These are phyloP conservation scores for Podospora pseudopauciseta DNA, from an alignment of 495 filamentous ascomycete species.

Conservation along the genomic window DNA sequence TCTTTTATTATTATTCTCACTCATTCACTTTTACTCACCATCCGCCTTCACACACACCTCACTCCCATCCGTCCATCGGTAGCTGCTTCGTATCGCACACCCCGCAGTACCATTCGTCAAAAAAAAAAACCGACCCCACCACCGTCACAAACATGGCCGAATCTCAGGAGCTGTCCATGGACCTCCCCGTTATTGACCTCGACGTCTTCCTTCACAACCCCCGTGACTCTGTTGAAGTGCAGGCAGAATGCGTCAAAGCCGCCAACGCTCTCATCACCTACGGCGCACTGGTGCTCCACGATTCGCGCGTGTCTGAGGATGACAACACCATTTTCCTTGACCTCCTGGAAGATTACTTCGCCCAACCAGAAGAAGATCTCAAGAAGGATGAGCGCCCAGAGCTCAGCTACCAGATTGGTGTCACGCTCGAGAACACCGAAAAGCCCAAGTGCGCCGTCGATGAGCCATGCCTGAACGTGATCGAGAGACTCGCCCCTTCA, in stretches of 20 bases:
- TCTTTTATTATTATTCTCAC: not conserved
- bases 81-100: too few relatives aligned
- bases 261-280: constrained; percentile 47
- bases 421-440: constrained; percentile 53
- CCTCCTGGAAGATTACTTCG: constrained; percentile 54
- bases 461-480: constrained; percentile 48
- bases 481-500: constrained; percentile 41
- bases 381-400: constrained; percentile 46
- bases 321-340: constrained; percentile 50
- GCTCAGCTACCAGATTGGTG: constrained; percentile 50
- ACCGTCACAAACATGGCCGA: constrained; percentile 4
- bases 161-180: constrained; percentile 38
- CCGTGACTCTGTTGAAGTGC: constrained; percentile 34
- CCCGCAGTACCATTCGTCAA: too few relatives aligned
- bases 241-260: constrained; percentile 43
- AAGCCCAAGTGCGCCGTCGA: constrained; percentile 54
- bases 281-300: constrained; percentile 49
- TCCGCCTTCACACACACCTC: not conserved
- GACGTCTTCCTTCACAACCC: constrained; percentile 43
- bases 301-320: constrained; percentile 47
- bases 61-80: not conserved
- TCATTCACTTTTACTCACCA: not conserved
- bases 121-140: not conserved
- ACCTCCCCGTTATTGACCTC: constrained; percentile 52
- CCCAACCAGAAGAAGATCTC: constrained; percentile 43